These are phyloP conservation scores for Bothia castanella DNA, from an alignment of 1,284 basidiomycete species.

Conservation along the genomic window DNA sequence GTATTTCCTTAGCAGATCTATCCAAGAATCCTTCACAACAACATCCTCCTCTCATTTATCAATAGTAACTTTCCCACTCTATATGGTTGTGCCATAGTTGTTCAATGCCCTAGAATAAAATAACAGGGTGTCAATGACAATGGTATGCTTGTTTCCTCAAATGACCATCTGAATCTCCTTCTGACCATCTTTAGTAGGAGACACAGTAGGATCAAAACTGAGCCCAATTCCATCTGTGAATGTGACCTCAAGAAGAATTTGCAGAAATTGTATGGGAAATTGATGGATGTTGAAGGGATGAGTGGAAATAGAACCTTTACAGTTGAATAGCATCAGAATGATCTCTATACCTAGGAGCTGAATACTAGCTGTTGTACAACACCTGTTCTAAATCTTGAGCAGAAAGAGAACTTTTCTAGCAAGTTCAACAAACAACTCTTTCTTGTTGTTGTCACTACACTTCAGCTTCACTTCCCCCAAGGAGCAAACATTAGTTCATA, in stretches of 20 bases:
- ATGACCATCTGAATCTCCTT: neutral
- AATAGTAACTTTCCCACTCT: neutral
- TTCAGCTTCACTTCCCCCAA: neutral
- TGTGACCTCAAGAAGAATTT: neutral
- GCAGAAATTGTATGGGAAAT: neutral
- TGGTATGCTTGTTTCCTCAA: too few relatives aligned
- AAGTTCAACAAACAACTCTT: conserved; percentile 1
- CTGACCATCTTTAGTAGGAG: neutral
- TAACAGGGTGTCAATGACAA: too few relatives aligned
- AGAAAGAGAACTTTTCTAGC: neutral
- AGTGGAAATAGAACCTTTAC: neutral
- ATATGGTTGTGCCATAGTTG: neutral
- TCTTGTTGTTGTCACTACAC: neutral
- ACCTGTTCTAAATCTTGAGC: neutral
- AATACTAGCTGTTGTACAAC: neutral
- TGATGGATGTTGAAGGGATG: neutral
- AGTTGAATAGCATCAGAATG: conserved; percentile 1
- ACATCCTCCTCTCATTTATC: neutral
- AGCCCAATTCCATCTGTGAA: neutral
- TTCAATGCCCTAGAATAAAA: too few relatives aligned
- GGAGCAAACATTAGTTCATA: neutral
- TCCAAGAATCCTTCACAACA: conserved; percentile 5
- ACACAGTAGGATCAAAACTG: neutral
- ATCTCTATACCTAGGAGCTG: neutral
- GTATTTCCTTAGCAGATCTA: neutral